phyloP scores from a whole-genome alignment of 768 basidiomycete species.

The Imleria badia region DNA sequence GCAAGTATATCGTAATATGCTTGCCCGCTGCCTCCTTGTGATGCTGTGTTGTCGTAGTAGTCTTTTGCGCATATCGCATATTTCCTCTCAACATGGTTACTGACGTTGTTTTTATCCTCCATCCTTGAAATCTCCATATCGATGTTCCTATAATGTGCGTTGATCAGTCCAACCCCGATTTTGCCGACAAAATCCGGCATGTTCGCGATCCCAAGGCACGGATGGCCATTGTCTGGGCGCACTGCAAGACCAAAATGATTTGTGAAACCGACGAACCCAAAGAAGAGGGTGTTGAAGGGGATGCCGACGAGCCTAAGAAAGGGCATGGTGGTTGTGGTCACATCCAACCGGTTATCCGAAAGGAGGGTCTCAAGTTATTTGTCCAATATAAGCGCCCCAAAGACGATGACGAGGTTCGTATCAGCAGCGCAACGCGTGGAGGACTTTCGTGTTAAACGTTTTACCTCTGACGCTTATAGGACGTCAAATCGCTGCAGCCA shows the following conservation, averaged over 20 bases:
- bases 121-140: slow-evolving; percentile 39
- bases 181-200: slow-evolving; percentile 85
- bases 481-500: slow-evolving; percentile 75
- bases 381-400: slow-evolving; percentile 93
- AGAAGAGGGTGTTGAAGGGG: slow-evolving; percentile 73
- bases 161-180: slow-evolving; percentile 74
- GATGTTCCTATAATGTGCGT: slow-evolving; percentile 23
- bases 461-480: slow-evolving; percentile 42
- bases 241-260: slow-evolving; percentile 83
- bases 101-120: slow-evolving; percentile 60
- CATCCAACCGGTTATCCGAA: slow-evolving; percentile 82
- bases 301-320: slow-evolving; percentile 70
- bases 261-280: slow-evolving; percentile 90
- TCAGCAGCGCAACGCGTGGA: slow-evolving; percentile 2
- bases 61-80: slow-evolving; percentile 27
- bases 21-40: slow-evolving; percentile 59
- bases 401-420: slow-evolving; percentile 91
- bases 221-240: slow-evolving; percentile 82
- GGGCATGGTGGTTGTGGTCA: slow-evolving; percentile 99
- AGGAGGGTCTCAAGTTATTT: slow-evolving; percentile 94
- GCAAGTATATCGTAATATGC: slow-evolving; percentile 61
- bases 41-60: slow-evolving; percentile 38
- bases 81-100: slow-evolving; percentile 42
- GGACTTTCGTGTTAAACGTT: slow-evolving; percentile 11
- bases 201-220: slow-evolving; percentile 83